Conservation (phyloP, 164 flowering plant genomes). For the Vitis rupestris region DNA sequence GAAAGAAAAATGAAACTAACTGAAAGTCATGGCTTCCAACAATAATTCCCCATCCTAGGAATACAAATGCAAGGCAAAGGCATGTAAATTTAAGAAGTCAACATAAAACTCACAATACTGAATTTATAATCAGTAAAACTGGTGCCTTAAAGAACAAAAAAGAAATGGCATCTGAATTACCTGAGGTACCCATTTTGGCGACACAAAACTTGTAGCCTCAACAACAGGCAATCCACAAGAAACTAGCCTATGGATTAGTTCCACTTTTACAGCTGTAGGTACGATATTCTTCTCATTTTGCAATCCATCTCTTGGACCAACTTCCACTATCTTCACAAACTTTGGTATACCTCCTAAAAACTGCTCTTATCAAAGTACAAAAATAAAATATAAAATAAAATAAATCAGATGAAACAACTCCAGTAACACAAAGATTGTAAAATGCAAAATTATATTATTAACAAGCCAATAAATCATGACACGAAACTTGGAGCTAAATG, state of each 20-base stretch:
- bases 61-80: no score
- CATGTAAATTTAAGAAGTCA: no score
- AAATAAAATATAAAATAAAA: not conserved
- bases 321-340: constrained; percentile 97
- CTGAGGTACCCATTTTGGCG: constrained; percentile 99
- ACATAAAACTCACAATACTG: no score
- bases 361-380: constrained; percentile 36
- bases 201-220: constrained; percentile 98
- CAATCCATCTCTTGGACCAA: constrained; percentile 98
- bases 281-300: constrained; percentile 94
- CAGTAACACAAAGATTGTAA: not conserved
- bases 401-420: constrained; percentile 5
- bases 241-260: constrained; percentile 70
- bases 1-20: no score
- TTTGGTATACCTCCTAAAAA: constrained; percentile 59
- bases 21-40: no score
- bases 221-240: constrained; percentile 82
- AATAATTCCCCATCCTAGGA: no score
- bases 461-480: not conserved
- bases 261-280: constrained; percentile 80
- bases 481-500: not conserved
- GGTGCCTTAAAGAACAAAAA: not conserved
- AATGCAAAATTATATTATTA: not conserved
- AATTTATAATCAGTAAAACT: no score
- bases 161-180: constrained; percentile 27